Conservation (phyloP, 192 early-diverging fungal genomes). For the Podila minutissima region DNA sequence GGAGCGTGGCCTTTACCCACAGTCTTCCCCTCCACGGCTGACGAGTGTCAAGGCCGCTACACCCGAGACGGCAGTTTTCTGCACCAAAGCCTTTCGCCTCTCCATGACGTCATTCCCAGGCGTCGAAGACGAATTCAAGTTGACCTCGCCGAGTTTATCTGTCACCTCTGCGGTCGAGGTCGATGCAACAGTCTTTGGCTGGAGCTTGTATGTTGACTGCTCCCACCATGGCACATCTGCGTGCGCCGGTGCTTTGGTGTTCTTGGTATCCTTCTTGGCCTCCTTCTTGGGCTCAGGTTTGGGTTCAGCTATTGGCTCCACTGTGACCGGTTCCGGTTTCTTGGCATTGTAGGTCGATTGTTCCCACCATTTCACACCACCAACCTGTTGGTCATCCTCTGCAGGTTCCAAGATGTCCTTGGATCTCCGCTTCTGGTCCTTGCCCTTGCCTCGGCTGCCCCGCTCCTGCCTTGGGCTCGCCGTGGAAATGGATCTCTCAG, state of each 20-base stretch:
- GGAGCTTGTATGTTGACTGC: constrained; percentile 41
- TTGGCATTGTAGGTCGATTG: constrained; percentile 39
- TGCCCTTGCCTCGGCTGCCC: constrained; percentile 30
- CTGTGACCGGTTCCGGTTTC: constrained; percentile 8
- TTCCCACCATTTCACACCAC: constrained; percentile 37
- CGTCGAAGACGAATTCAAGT: not conserved
- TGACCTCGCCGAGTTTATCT: not conserved
- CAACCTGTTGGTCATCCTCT: constrained; percentile 8
- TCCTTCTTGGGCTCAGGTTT: not conserved
- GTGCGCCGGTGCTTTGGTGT: not conserved
- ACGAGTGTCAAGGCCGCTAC: constrained; percentile 34
- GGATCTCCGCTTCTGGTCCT: constrained; percentile 30
- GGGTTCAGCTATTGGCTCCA: not conserved
- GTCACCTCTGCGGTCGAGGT: not conserved
- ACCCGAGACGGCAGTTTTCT: constrained; percentile 13
- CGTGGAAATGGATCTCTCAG: constrained; percentile 5
- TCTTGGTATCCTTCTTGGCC: constrained; percentile 1
- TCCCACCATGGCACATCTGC: constrained; percentile 44
- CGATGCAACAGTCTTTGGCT: not conserved
- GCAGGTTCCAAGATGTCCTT: constrained; percentile 12
- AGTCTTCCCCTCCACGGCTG: constrained; percentile 42
- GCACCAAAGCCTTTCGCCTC: constrained; percentile 16
- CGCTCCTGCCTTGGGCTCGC: not conserved
- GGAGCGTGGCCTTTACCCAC: constrained; percentile 33
- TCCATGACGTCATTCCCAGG: constrained; percentile 9